phyloP scores from a whole-genome alignment of 2,329 filamentous ascomycete species.

The Alternaria metachromatica region DNA sequence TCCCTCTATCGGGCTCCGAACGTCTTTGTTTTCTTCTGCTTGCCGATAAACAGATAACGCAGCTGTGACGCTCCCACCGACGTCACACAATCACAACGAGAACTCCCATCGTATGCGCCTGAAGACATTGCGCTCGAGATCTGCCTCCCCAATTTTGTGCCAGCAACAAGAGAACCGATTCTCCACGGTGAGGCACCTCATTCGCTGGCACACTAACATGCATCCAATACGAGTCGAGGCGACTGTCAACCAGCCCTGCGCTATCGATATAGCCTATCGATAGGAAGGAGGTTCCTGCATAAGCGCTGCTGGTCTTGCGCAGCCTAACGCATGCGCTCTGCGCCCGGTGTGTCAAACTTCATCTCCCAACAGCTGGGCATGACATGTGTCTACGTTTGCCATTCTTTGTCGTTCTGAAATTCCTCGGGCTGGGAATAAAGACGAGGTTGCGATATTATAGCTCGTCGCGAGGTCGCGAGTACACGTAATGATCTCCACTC shows the following conservation, averaged over 20 bases:
- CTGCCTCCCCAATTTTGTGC: not conserved
- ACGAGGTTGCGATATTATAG: not conserved
- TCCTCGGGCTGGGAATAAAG: not conserved
- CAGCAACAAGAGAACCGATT: not conserved
- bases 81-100: not conserved
- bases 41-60: not conserved
- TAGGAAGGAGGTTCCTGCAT: slow-evolving; percentile 19
- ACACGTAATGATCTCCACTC: slow-evolving; percentile 14
- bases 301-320: slow-evolving; percentile 21
- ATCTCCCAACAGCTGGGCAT: slow-evolving; percentile 1
- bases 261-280: slow-evolving; percentile 21
- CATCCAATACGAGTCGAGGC: not conserved
- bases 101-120: not conserved
- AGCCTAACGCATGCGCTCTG: not conserved
- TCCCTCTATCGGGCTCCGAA: not conserved
- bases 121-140: slow-evolving; percentile 3
- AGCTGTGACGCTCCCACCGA: not conserved
- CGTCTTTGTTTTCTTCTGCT: not conserved
- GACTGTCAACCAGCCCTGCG: not conserved
- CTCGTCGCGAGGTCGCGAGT: not conserved
- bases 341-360: not conserved
- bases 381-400: not conserved
- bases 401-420: not conserved
- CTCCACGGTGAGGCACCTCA: not conserved
- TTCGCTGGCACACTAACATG: not conserved